A percentile compares a stretch with the other conserved stretches of the same genome.
Conservation (phyloP, 768 basidiomycete species). For the Xerocomellus chrysenteron region DNA sequence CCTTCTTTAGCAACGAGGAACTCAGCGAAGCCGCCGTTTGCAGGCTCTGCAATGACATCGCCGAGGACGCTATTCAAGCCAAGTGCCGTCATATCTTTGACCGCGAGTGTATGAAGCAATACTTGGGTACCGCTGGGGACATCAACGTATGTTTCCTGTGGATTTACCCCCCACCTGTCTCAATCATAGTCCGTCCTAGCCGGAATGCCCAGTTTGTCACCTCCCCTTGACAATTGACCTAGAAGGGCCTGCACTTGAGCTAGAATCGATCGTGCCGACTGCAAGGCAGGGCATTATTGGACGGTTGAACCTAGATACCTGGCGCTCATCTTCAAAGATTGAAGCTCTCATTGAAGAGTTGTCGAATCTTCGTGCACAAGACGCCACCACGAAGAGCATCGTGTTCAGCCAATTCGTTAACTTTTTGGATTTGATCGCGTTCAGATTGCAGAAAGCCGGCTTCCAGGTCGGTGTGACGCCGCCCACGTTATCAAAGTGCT, state of each 20-base stretch:
- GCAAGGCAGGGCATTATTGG: constrained; percentile 90
- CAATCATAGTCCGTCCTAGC: constrained; percentile 42
- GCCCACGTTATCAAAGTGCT: not conserved
- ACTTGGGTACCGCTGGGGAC: constrained; percentile 74
- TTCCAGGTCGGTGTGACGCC: constrained; percentile 63
- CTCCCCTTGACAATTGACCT: constrained; percentile 90
- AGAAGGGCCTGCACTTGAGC: constrained; percentile 89
- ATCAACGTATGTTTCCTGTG: constrained; percentile 45
- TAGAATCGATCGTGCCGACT: constrained; percentile 53
- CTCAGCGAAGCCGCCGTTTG: constrained; percentile 81
- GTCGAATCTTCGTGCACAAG: constrained; percentile 75
- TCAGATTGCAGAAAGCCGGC: constrained; percentile 85
- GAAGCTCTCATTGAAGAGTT: constrained; percentile 96
- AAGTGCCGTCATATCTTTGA: constrained; percentile 95
- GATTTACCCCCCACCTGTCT: not conserved
- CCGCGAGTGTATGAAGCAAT: constrained; percentile 93
- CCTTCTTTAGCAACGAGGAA: constrained; percentile 56
- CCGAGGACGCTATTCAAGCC: constrained; percentile 94
- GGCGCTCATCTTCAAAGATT: constrained; percentile 96
- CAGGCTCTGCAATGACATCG: constrained; percentile 93
- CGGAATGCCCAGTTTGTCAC: constrained; percentile 94
- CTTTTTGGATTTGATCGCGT: constrained; percentile 92
- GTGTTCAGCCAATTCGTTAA: constrained; percentile 97
- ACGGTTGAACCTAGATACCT: constrained; percentile 81
- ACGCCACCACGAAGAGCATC: constrained; percentile 92